Percentiles rank a stretch among this genome's conserved stretches.
Conservation (phyloP, 768 basidiomycete genomes). For the Tricholoma furcatifolium region DNA sequence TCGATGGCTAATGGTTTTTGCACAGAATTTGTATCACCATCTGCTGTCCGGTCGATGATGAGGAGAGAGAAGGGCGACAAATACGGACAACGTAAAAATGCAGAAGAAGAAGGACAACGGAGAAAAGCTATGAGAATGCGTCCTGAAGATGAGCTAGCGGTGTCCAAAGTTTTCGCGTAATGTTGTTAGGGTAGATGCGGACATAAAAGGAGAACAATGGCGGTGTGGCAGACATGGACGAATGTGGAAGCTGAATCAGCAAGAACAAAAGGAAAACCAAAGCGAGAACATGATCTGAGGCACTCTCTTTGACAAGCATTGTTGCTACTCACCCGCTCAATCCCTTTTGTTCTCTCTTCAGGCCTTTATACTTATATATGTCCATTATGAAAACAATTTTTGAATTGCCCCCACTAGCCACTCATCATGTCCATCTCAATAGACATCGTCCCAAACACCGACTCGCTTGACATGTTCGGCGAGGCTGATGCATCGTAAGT, state of each 20-base stretch:
- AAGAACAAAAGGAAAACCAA: constrained; percentile 23
- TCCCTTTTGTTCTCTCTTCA: constrained; percentile 20
- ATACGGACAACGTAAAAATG: constrained; percentile 81
- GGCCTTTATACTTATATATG: constrained; percentile 18
- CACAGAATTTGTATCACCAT: constrained; percentile 89
- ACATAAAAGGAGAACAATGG: constrained; percentile 15
- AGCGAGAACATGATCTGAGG: constrained; percentile 13
- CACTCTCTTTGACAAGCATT: constrained; percentile 10
- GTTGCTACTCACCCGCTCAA: constrained; percentile 10
- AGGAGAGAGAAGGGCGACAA: constrained; percentile 75
- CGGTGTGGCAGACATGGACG: background rate
- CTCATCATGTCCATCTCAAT: constrained; percentile 63
- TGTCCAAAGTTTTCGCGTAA: constrained; percentile 89
- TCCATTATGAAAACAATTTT: constrained; percentile 14
- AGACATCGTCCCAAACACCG: constrained; percentile 57
- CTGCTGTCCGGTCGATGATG: constrained; percentile 68
- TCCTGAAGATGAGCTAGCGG: constrained; percentile 77
- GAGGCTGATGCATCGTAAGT: constrained; percentile 63
- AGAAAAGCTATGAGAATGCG: constrained; percentile 65
- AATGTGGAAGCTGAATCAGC: constrained; percentile 17
- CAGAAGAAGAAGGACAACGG: constrained; percentile 60
- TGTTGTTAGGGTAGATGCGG: constrained; percentile 12
- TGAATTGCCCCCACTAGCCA: constrained; percentile 17
- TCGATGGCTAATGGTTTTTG: background rate
- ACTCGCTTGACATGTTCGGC: constrained; percentile 69